Conservation (phyloP, 2,329 filamentous ascomycete species). For the Stenocarpella maydis region DNA sequence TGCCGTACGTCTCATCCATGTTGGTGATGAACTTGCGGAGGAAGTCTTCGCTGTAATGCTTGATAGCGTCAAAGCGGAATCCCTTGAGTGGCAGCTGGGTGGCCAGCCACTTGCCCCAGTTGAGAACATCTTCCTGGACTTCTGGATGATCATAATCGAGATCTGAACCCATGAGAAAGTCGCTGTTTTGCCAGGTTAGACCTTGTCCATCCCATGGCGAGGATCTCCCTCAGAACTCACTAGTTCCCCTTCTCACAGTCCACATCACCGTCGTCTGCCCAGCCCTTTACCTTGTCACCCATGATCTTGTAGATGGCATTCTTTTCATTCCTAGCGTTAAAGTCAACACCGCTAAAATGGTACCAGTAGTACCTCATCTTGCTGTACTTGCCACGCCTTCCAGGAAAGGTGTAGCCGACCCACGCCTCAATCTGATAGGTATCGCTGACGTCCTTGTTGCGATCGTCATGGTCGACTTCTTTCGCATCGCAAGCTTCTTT, state of each 20-base stretch:
- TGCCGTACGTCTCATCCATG: constrained; percentile 56
- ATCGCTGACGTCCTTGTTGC: constrained; percentile 63
- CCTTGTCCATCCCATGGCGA: constrained; percentile 38
- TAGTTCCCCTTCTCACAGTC: constrained; percentile 71
- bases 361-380: constrained; percentile 72
- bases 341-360: constrained; percentile 76
- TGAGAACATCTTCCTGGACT: constrained; percentile 69
- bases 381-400: constrained; percentile 69
- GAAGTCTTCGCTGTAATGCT: constrained; percentile 76
- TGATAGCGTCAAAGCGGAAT: constrained; percentile 76
- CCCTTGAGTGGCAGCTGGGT: constrained; percentile 68
- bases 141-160: constrained; percentile 71
- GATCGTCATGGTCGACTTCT: constrained; percentile 69
- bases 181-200: constrained; percentile 48
- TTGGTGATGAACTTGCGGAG: constrained; percentile 69
- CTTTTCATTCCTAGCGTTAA: constrained; percentile 64
- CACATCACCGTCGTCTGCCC: constrained; percentile 68
- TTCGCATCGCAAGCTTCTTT: constrained; percentile 70
- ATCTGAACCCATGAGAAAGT: constrained; percentile 78
- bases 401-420: constrained; percentile 74
- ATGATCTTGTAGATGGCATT: constrained; percentile 75
- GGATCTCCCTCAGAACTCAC: constrained; percentile 45
- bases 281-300: constrained; percentile 66
- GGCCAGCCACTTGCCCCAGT: constrained; percentile 74
- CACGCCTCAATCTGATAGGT: constrained; percentile 74